Conservation (phyloP, 1,284 basidiomycete genomes). For the Moesziomyces globuligerus region DNA sequence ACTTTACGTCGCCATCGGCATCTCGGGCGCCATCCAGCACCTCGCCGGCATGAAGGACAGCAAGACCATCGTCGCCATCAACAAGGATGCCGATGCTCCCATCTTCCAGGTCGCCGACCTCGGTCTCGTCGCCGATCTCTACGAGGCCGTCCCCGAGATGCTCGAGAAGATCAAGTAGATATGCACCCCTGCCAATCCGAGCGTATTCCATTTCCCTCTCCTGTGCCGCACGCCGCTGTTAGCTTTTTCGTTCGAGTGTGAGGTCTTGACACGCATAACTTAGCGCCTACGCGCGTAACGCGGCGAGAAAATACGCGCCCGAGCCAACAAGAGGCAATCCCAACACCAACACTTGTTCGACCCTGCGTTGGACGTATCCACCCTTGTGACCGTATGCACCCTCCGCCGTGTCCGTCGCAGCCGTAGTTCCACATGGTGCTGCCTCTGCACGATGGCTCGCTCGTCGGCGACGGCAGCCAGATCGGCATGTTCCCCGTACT, state of each 20-base stretch:
- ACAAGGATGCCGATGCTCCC: constrained; percentile 98
- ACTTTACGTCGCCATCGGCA: constrained; percentile 94
- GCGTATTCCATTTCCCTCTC: background rate
- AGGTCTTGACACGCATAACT: background rate
- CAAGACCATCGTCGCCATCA: constrained; percentile 97
- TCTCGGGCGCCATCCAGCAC: constrained; percentile 98
- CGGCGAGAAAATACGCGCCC: background rate
- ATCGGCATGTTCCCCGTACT: constrained; percentile 40
- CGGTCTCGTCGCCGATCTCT: constrained; percentile 79
- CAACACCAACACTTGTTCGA: constrained; percentile 1
- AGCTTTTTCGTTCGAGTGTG: background rate
- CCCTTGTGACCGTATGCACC: no score
- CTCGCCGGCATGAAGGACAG: constrained; percentile 99
- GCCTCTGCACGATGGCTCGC: constrained; percentile 23
- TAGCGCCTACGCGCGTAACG: background rate
- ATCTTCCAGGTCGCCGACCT: constrained; percentile 99
- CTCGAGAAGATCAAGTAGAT: constrained; percentile 49
- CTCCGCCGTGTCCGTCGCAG: no score
- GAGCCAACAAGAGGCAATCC: no score
- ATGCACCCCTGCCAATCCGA: background rate
- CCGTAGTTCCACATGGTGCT: no score
- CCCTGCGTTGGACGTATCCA: no score
- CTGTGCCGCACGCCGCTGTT: no score
- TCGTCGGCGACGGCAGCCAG: constrained; percentile 40
- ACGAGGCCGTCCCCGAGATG: constrained; percentile 67